phyloP scores from a whole-genome alignment of 176 grass and related monocot genomes.

The Poa pratensis region DNA sequence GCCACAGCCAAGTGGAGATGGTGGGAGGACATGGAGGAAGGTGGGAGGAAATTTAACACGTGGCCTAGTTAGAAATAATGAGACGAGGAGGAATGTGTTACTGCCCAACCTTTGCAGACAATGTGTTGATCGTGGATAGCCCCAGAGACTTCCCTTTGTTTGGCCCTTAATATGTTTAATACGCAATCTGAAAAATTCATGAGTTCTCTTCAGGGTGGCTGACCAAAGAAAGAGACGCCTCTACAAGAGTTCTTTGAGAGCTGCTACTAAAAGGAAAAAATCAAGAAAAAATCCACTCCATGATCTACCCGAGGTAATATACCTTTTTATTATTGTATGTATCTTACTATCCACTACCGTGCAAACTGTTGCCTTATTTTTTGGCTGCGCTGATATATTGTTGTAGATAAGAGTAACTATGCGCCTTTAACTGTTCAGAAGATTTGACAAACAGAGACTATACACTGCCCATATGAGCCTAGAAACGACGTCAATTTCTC shows the following conservation, averaged over 20 bases:
- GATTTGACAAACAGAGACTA: neutral
- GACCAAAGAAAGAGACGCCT: neutral
- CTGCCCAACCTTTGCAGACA: neutral
- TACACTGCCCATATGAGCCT: neutral
- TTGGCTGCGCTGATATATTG: neutral
- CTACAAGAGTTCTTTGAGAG: neutral
- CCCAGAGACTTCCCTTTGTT: neutral
- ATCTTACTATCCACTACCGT: neutral
- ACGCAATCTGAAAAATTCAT: neutral
- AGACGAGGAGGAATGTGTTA: neutral
- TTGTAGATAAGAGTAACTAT: neutral
- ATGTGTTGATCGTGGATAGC: neutral
- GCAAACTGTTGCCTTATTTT: neutral
- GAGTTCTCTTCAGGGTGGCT: neutral
- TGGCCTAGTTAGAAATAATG: neutral
- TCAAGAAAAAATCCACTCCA: neutral
- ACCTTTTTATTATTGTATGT: neutral
- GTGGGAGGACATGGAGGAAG: neutral
- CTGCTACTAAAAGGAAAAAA: neutral
- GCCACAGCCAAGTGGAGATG: neutral
- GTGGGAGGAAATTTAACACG: neutral
- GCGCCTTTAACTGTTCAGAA: neutral
- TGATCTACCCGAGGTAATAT: conserved; percentile 3
- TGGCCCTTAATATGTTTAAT: neutral
- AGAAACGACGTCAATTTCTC: neutral